Percentiles rank a stretch among this genome's conserved stretches.
phyloP scores from a whole-genome alignment of 2,329 filamentous ascomycete species.

The Colletotrichum sp. region DNA sequence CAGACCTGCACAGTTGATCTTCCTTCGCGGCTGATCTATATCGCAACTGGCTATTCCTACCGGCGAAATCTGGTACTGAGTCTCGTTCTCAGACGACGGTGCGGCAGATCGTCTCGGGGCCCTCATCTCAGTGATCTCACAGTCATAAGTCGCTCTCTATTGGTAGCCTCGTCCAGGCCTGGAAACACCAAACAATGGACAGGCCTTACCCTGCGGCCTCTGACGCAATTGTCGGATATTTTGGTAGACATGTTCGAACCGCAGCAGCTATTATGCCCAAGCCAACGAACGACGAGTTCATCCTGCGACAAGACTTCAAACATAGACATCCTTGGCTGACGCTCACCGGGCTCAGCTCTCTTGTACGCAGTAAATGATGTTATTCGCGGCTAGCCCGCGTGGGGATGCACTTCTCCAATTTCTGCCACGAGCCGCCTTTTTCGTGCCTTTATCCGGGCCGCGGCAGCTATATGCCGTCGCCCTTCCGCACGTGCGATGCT shows the following conservation, averaged over 20 bases:
- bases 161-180: not conserved
- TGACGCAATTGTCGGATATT: not conserved
- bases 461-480: not conserved
- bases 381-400: not conserved
- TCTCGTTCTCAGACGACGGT: not conserved
- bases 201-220: not conserved
- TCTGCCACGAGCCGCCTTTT: not conserved
- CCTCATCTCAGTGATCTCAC: not conserved
- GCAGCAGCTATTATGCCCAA: not conserved
- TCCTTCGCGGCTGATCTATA: not conserved
- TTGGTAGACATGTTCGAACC: not conserved
- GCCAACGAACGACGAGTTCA: conserved; percentile 1
- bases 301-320: conserved; percentile 20
- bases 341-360: not conserved
- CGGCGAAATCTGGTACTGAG: not conserved
- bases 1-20: not conserved
- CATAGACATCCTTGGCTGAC: conserved; percentile 14
- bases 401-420: not conserved
- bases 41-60: not conserved
- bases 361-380: not conserved
- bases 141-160: not conserved
- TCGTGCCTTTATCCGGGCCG: not conserved
- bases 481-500: not conserved
- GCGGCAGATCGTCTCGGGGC: not conserved
- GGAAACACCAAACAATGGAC: not conserved